These are phyloP conservation scores for Ganoderma boninense DNA, from an alignment of 1,284 basidiomycete genomes.

Conservation along the genomic window DNA sequence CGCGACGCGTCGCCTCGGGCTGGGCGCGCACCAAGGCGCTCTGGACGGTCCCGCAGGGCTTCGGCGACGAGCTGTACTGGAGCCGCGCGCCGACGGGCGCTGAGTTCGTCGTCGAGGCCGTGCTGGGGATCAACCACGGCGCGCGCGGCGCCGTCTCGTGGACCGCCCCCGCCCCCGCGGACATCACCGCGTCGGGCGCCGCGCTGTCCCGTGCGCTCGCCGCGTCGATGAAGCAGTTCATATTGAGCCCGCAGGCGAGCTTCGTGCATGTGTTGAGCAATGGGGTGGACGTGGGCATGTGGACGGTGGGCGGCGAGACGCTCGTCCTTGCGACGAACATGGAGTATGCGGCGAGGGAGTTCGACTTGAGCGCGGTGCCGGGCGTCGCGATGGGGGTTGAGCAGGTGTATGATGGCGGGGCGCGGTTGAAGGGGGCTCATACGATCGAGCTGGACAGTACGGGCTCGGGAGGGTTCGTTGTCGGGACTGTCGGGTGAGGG, in stretches of 20 bases:
- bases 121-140: constrained; percentile 77
- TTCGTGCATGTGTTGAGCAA: constrained; percentile 40
- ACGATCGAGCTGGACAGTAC: constrained; percentile 38
- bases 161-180: constrained; percentile 67
- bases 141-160: constrained; percentile 73
- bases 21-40: constrained; percentile 70
- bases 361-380: constrained; percentile 33
- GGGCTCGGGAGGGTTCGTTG: constrained; percentile 42
- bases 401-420: constrained; percentile 44
- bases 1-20: constrained; percentile 65
- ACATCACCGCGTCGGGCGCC: constrained; percentile 67
- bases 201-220: constrained; percentile 54
- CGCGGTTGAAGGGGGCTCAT: constrained; percentile 33
- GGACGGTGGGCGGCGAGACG: constrained; percentile 43
- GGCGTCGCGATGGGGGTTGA: constrained; percentile 19
- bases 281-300: constrained; percentile 51
- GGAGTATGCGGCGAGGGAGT: constrained; percentile 43
- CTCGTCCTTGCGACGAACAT: constrained; percentile 54
- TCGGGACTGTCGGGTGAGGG: constrained; percentile 17
- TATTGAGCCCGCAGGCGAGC: constrained; percentile 44
- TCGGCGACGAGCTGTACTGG: constrained; percentile 75
- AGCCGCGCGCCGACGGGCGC: constrained; percentile 67
- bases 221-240: constrained; percentile 47
- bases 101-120: constrained; percentile 71
- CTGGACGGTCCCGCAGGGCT: constrained; percentile 83